A percentile compares a stretch with the other conserved stretches of the same genome.
phyloP scores from a whole-genome alignment of 768 basidiomycete genomes.

The Cystofilobasidium bisporidii region DNA sequence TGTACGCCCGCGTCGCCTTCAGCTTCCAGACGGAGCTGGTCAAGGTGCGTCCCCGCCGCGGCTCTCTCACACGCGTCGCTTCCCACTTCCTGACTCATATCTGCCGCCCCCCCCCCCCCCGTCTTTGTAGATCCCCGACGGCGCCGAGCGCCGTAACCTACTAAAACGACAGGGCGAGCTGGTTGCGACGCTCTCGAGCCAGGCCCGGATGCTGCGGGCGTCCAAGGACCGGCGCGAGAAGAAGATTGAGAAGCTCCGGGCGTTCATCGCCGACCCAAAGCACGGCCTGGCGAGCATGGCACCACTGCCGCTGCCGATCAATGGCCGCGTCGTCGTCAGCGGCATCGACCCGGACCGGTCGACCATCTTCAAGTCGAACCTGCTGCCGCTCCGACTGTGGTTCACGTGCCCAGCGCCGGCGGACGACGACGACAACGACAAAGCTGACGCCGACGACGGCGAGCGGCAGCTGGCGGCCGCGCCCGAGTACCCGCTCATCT shows the following conservation, averaged over 20 bases:
- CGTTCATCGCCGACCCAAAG: conserved; percentile 72
- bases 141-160: conserved; percentile 71
- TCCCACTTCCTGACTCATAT: neutral
- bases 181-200: conserved; percentile 71
- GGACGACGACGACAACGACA: neutral
- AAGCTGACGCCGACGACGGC: neutral
- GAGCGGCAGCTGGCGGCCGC: neutral
- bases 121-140: conserved; percentile 44
- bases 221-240: conserved; percentile 91
- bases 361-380: conserved; percentile 93
- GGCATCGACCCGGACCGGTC: conserved; percentile 88
- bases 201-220: conserved; percentile 73
- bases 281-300: conserved; percentile 66
- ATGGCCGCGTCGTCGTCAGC: conserved; percentile 71
- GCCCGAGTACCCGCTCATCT: conserved; percentile 87
- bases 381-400: conserved; percentile 80
- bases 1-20: conserved; percentile 84
- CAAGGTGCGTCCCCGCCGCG: conserved; percentile 49
- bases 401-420: conserved; percentile 48
- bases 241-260: conserved; percentile 92
- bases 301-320: conserved; percentile 73
- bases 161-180: conserved; percentile 85
- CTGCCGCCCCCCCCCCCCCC: no score
- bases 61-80: no score
- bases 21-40: conserved; percentile 80